These are phyloP conservation scores for Penicillium italicum DNA, from an alignment of 2,329 filamentous ascomycete species.

Conservation along the genomic window DNA sequence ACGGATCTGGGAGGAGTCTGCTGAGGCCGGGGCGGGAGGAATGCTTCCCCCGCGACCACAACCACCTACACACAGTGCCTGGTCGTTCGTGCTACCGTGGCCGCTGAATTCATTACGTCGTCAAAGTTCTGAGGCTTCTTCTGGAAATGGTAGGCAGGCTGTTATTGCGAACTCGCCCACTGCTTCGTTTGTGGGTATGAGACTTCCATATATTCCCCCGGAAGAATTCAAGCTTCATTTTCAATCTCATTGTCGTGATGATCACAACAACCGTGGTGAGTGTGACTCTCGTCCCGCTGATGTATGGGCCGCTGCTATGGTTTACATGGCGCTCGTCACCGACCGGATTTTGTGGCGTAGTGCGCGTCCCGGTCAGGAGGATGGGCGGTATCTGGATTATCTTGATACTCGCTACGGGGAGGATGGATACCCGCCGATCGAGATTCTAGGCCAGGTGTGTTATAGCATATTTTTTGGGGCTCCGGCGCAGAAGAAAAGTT, in stretches of 20 bases:
- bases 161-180: background rate
- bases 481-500: background rate
- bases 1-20: conserved; percentile 51
- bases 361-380: conserved; percentile 22
- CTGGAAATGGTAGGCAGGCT: background rate
- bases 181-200: conserved; percentile 15
- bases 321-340: conserved; percentile 28
- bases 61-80: background rate
- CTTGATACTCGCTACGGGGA: conserved; percentile 13
- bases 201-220: conserved; percentile 17
- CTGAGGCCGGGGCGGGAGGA: background rate
- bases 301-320: conserved; percentile 30
- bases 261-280: background rate
- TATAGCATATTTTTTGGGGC: background rate
- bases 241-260: background rate
- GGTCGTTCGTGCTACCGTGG: conserved; percentile 14
- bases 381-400: conserved; percentile 26
- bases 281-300: conserved; percentile 20
- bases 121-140: background rate
- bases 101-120: conserved; percentile 6
- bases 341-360: conserved; percentile 27
- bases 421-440: conserved; percentile 28
- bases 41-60: background rate
- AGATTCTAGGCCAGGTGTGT: conserved; percentile 24
- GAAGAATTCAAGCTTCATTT: conserved; percentile 12